Base-by-base conservation (phyloP, 441 rosid species). In the Macaranga tanarius region DNA sequence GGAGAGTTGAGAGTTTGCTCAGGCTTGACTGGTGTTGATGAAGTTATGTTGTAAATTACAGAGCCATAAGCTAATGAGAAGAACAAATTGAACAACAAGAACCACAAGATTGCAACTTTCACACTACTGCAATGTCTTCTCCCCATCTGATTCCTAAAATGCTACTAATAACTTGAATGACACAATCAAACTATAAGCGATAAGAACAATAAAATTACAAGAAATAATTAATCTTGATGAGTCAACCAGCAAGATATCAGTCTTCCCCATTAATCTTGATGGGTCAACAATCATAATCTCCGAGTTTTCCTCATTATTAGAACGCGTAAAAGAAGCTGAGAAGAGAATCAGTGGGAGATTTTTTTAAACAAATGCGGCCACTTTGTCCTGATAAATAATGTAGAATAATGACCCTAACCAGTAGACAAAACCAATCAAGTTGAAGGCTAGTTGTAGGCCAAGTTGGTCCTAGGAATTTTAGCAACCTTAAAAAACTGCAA, bases 1-100 rank as follows among this genome's bases (percentile, higher is more conserved):
- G 63, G 23, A 40, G 99, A 92, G 68, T 79, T n/a, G 59, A 92
- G 79, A 28, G 82, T 84, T 1, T 71, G 64, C 15, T 78, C 86
- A 48, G 84, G 88, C 62, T 68, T 42, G 16, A 93, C 51, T 12
- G 71, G 73, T 56, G 77, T 75, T 19, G 84, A 86, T 64, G 74
- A 67, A 34, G 80, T 82, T 64, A 93, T 72, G 57, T 72, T 72
- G 20, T 40, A 72, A 54, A 72, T 40, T 16, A 62, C 55, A 34
- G 69, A 63, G n/a, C 69, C 34, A 62, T 38, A 15, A 10, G 52
- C 69, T 1, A 62, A 61, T 28, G 60, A 62, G 9, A 50, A 65
- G 9, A 50, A 56, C 10, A 44, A 15, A 34, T 62, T 72, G 51
- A 51, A 62, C 16, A 56, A 20, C 3, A 62, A 62, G 26, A 44